Base-by-base conservation (phyloP, 441 rosid species). In the Brassica balearica region DNA sequence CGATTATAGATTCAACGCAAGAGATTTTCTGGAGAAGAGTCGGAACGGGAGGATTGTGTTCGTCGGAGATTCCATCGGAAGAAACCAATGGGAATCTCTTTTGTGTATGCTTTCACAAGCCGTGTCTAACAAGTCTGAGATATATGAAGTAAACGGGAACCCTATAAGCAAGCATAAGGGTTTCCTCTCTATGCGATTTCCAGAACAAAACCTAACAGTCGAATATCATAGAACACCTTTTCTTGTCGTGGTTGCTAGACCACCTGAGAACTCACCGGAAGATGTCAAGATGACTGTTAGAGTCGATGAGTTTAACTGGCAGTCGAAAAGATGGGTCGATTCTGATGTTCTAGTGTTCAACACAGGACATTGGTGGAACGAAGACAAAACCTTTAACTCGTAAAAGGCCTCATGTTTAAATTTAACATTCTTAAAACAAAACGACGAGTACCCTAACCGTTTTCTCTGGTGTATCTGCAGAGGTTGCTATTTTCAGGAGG, bases 61-160 rank as follows among this genome's bases (percentile, higher is more conserved):
- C 63, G 91, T 89, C 0, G 97, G 98, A 5, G 97, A 94, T 74
- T 94, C 98, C 0, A 88, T 92, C 0, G 96, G 91, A 61, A 85
- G 97, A 85, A 91, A 94, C 86, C 97, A 91, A 32, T 92, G 98
- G 97, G 98, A 94, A 79, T 89, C 95, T 1, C 77, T 92, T 22
- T n/a, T 88, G 43, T 94, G 97, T 87, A 87, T 92, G 91, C 87
- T 91, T 12, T 83, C 88, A 23, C 83, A 80, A 59, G 86, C 87
- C 11, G 86, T 90, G 51, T 8, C 89, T 38, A 85, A 92, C 75
- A 46, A 20, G 68, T 88, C 95, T 8, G 59, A 86, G 1, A 84
- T 92, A 46, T 90, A 88, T 34, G 94, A 94, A 82, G 90, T 80
- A 41, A 82, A 86, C 22, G 94, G 95, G 2, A 84, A 72, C 58